Evolutionary conservation across 257 asterid species (phyloP), one percentile per base, ranked within the genome.

Genomic region (Cruciata laevipes): DNA sequence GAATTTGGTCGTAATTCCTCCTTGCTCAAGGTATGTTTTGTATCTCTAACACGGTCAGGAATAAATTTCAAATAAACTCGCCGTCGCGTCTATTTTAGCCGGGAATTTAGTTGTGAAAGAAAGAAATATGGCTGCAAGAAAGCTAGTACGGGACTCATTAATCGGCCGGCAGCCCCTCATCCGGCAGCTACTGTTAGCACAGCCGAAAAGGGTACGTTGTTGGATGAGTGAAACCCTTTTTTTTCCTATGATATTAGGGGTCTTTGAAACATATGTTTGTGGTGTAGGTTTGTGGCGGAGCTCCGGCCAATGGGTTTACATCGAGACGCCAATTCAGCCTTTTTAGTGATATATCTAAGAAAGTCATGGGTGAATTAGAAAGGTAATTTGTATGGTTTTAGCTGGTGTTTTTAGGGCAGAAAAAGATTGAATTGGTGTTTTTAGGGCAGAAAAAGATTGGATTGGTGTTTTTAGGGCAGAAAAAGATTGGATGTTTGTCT

Each of bases 331-430:
- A 88, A 51, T 88, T 86, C 79, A 75, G 97, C 63, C 86, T 85
- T 38, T 74, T 90, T 49, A 85, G 81, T 72, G 95, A 90, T 62
- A 81, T 90, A 76, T 88, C 97, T 47, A 74, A 85, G 71, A 86
- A 86, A 74, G 52, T 90, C 67, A 90, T 83, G 79, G 95, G 86
- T 6, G 93, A 88, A 79, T 78, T 81, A 42, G 79, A 77, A 17
- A 85, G 84, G 96, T 20, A 65, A 17, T 10, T 0, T 67, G 12
- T 14, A 47, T 47, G 53, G 11, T 2, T 2, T 10, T 40, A 40
- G 49, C 17, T 40, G 49, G 47, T 44, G 51, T 47, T 47, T 38
- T 47, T 47, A 47, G 53, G 53, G 53, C 6, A 3, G 20, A 47
- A 47, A n/a, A n/a, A n/a, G n/a, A n/a, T n/a, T n/a, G n/a, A n/a